Conservation (phyloP, 1,139 yeast species). For the Sugiyamaella paludigena region DNA sequence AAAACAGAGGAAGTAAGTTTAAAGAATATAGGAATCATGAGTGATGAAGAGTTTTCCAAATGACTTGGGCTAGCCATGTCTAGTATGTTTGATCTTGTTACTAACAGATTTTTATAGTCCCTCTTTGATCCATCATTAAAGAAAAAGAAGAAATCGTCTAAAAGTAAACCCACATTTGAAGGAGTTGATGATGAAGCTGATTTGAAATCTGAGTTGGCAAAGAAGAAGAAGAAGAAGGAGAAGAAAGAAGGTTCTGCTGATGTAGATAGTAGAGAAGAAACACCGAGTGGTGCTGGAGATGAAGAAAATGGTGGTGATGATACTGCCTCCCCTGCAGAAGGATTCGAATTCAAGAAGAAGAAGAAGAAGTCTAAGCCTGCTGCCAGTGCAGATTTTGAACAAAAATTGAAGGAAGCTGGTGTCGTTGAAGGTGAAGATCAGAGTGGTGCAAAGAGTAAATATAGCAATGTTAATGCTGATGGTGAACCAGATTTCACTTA, state of each 20-base stretch:
- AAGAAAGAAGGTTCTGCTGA: constrained; percentile 45
- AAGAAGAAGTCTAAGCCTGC: constrained; percentile 71
- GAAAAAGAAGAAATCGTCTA: constrained; percentile 78
- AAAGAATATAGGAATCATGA: too few relatives aligned
- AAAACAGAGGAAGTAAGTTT: constrained; percentile 7
- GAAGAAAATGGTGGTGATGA: constrained; percentile 31
- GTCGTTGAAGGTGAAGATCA: constrained; percentile 47
- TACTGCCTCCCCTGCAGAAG: constrained; percentile 48
- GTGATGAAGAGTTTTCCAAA: too few relatives aligned
- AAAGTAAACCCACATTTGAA: constrained; percentile 40
- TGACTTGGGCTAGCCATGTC: too few relatives aligned
- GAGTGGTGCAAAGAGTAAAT: constrained; percentile 30
- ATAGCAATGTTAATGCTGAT: constrained; percentile 32
- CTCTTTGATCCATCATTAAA: constrained; percentile 44
- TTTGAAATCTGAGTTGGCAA: constrained; percentile 10
- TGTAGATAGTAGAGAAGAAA: constrained; percentile 47
- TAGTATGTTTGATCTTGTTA: too few relatives aligned
- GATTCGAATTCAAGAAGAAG: constrained; percentile 74
- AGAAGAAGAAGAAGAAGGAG: constrained; percentile 47
- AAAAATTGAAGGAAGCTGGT: constrained; percentile 89
- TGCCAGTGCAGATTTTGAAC: constrained; percentile 75
- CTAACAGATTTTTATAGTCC: constrained; percentile 1
- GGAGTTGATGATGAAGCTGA: constrained; percentile 32
- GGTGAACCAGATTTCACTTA: constrained; percentile 67
- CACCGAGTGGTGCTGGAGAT: constrained; percentile 43